A percentile compares a stretch with the other conserved stretches of the same genome.
Conservation (phyloP, 164 flowering plant species). For the Akebia trifoliata region DNA sequence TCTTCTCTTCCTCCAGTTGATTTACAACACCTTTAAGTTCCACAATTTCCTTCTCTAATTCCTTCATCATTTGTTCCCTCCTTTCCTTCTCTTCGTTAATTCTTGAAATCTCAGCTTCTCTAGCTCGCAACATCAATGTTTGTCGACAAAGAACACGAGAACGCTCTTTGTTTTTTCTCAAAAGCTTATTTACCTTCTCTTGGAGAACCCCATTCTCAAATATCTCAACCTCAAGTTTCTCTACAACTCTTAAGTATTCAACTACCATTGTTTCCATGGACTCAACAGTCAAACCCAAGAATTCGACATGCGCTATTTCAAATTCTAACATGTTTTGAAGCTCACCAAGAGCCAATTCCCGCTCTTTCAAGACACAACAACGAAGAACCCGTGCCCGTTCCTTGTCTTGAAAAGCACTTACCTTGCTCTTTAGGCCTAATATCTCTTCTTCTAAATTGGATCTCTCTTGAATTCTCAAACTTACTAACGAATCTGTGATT, state of each 20-base stretch:
- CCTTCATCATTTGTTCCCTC: slow-evolving; percentile 19
- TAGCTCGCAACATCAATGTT: slow-evolving; percentile 27
- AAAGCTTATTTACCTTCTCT: slow-evolving; percentile 45
- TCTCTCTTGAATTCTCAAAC: slow-evolving; percentile 8
- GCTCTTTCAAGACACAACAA: slow-evolving; percentile 40
- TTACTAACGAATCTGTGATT: slow-evolving; percentile 7
- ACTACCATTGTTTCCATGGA: slow-evolving; percentile 24
- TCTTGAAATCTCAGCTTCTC: slow-evolving; percentile 35
- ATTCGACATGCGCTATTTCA: slow-evolving; percentile 37
- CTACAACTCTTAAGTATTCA: slow-evolving; percentile 25
- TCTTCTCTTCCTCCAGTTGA: slow-evolving; percentile 38
- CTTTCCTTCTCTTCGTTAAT: slow-evolving; percentile 25
- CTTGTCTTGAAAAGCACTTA: slow-evolving; percentile 33
- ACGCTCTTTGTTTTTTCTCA: slow-evolving; percentile 21
- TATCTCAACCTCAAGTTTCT: slow-evolving; percentile 30
- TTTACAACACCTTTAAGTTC: slow-evolving; percentile 23
- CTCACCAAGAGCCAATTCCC: slow-evolving; percentile 40
- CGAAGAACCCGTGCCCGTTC: slow-evolving; percentile 30
- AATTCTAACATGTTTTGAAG: slow-evolving; percentile 25
- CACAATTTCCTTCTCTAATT: slow-evolving; percentile 30
- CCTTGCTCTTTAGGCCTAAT: slow-evolving; percentile 21
- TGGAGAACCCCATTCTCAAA: slow-evolving; percentile 31
- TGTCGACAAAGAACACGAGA: slow-evolving; percentile 19
- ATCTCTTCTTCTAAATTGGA: slow-evolving; percentile 29
- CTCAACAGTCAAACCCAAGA: slow-evolving; percentile 37